Evolutionary conservation across 2,329 filamentous ascomycete genomes (phyloP).

Genomic region (Cordyceps pruinosa): DNA sequence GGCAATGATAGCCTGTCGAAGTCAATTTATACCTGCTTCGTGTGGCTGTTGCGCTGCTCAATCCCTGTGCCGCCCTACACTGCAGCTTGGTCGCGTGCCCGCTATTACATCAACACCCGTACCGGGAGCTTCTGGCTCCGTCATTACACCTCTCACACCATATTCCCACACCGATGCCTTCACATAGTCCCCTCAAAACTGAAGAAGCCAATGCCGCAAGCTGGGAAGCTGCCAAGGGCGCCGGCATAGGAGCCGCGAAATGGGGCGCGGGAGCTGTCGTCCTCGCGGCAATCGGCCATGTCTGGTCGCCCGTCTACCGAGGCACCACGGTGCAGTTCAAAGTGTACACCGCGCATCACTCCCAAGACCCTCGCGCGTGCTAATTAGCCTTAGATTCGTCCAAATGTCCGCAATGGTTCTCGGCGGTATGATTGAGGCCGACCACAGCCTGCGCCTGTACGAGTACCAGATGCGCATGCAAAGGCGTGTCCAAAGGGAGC

Average conservation of each 20-base stretch:
- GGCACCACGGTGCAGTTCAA: constrained; percentile 70
- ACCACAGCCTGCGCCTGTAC: constrained; percentile 58
- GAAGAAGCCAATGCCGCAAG: constrained; percentile 63
- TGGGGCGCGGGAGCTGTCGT: constrained; percentile 63
- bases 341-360: constrained; percentile 47
- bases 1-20: too few relatives aligned
- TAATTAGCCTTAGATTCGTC: constrained; percentile 51
- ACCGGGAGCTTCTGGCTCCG: not conserved
- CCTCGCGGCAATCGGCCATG: constrained; percentile 55
- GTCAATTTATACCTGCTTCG: not conserved
- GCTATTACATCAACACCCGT: not conserved
- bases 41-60: not conserved
- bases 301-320: constrained; percentile 64
- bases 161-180: constrained; percentile 31
- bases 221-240: constrained; percentile 64
- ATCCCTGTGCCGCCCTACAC: not conserved
- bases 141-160: not conserved
- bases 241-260: constrained; percentile 59
- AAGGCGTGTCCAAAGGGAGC: constrained; percentile 55
- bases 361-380: not conserved
- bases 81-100: constrained; percentile 5
- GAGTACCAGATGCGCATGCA: constrained; percentile 59
- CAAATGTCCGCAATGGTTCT: constrained; percentile 84
- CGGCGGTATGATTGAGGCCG: constrained; percentile 70
- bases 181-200: constrained; percentile 52